Percentiles rank a stretch among this genome's conserved stretches.
phyloP scores from a whole-genome alignment of 441 rosid species.

The Croton setiger region DNA sequence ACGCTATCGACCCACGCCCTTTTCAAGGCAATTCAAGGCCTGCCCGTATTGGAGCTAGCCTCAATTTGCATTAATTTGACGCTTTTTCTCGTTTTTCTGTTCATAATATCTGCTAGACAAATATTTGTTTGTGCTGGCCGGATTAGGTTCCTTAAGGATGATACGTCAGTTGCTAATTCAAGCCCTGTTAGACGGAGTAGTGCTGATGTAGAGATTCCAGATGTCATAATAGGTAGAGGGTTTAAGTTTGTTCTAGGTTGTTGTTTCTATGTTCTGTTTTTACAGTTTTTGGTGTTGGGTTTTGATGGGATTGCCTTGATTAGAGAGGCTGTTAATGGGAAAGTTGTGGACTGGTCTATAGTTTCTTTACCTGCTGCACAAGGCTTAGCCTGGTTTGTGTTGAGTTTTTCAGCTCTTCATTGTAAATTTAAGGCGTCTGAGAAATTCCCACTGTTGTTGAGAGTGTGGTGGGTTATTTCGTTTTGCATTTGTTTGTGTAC shows the following conservation, averaged over 20 bases:
- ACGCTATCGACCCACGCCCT: conserved; percentile 21
- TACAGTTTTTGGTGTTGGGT: conserved; percentile 66
- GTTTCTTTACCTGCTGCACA: conserved; percentile 62
- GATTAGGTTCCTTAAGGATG: conserved; percentile 66
- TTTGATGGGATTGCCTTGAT: conserved; percentile 71
- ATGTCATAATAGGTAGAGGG: conserved; percentile 44
- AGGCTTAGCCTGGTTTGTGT: conserved; percentile 76
- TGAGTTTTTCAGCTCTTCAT: conserved; percentile 73
- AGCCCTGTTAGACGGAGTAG: conserved; percentile 40
- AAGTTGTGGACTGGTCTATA: conserved; percentile 50
- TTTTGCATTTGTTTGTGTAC: conserved; percentile 65
- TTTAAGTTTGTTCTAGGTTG: conserved; percentile 63
- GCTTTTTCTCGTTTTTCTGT: conserved; percentile 61
- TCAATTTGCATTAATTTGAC: conserved; percentile 71
- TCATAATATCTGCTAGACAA: conserved; percentile 60
- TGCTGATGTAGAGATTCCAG: conserved; percentile 52
- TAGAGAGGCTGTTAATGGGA: conserved; percentile 39
- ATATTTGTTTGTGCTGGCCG: conserved; percentile 63
- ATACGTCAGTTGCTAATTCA: conserved; percentile 37
- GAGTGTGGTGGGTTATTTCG: conserved; percentile 86
- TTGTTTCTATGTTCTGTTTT: conserved; percentile 70
- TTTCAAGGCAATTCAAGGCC: conserved; percentile 36
- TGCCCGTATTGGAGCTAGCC: conserved; percentile 64
- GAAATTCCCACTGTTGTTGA: conserved; percentile 75
- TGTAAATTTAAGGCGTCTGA: conserved; percentile 73